A percentile compares a stretch with the other conserved stretches of the same genome.
These are phyloP conservation scores for Cladophialophora carrionii DNA, from an alignment of 2,329 filamentous ascomycete species.

Conservation along the genomic window DNA sequence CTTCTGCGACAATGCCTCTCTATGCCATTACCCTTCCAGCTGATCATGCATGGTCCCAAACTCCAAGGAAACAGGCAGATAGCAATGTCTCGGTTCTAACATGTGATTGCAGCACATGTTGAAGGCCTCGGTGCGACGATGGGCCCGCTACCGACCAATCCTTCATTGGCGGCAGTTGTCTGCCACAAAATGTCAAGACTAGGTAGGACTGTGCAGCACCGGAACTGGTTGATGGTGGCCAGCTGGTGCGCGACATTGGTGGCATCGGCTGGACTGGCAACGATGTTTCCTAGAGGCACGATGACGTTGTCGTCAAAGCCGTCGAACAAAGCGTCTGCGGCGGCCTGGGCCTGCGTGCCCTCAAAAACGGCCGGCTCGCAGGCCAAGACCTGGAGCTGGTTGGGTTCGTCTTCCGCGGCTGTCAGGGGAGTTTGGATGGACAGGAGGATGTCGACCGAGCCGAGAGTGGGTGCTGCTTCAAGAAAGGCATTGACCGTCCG, in stretches of 20 bases:
- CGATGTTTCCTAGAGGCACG: conserved; percentile 19
- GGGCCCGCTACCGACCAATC: conserved; percentile 15
- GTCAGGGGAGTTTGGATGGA: conserved; percentile 8
- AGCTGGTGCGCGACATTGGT: conserved; percentile 8
- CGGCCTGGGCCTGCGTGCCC: conserved; percentile 16
- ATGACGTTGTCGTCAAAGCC: conserved; percentile 21
- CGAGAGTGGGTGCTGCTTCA: conserved; percentile 17
- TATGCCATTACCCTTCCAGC: background rate
- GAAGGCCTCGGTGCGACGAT: conserved; percentile 15
- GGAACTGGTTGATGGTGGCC: conserved; percentile 25
- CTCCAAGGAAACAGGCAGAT: background rate
- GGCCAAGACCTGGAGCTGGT: conserved; percentile 19
- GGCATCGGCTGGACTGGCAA: conserved; percentile 12
- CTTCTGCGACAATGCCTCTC: background rate
- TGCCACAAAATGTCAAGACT: conserved; percentile 23
- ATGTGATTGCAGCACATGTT: conserved; percentile 20
- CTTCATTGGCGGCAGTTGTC: conserved; percentile 21
- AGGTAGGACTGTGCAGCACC: conserved; percentile 26
- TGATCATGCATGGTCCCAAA: background rate
- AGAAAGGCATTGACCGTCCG: conserved; percentile 26
- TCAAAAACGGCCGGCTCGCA: conserved; percentile 15
- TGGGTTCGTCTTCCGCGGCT: conserved; percentile 23
- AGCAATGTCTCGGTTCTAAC: background rate
- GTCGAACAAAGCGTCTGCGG: conserved; percentile 18
- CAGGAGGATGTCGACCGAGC: conserved; percentile 10